phyloP scores from a whole-genome alignment of 495 filamentous ascomycete genomes.

The Talaromyces wortmannii region DNA sequence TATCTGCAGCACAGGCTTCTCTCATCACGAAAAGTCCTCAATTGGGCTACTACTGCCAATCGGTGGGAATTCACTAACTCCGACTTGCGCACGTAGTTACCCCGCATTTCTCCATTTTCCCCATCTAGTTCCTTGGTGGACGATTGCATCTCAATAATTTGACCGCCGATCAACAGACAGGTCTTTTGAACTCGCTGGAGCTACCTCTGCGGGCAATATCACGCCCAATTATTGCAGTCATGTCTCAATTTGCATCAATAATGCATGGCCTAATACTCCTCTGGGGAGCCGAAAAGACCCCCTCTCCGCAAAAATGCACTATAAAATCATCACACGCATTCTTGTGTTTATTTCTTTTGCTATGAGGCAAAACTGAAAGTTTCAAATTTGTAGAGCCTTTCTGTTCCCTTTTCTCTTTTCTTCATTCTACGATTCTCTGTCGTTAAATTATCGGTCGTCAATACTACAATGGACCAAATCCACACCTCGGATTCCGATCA shows the following conservation, averaged over 20 bases:
- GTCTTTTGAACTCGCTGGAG: not conserved
- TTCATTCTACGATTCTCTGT: not conserved
- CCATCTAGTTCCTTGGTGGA: not conserved
- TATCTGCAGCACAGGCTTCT: not conserved
- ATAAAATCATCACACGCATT: not conserved
- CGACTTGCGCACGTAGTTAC: not conserved
- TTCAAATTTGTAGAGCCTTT: not conserved
- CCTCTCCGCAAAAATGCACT: not conserved
- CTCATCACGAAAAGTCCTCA: not conserved
- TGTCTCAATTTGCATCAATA: not conserved
- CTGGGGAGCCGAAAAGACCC: not conserved
- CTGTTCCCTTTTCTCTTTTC: constrained; percentile 6
- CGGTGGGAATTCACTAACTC: not conserved
- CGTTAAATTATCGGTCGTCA: not conserved
- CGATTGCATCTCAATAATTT: not conserved
- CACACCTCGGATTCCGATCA: not conserved
- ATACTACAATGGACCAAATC: not conserved
- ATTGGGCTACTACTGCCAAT: not conserved
- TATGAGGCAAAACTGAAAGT: not conserved
- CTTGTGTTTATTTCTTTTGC: not conserved
- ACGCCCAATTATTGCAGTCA: not conserved
- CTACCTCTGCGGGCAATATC: not conserved
- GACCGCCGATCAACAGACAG: not conserved
- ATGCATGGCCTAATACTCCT: not conserved
- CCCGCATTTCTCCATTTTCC: not conserved